Percentiles rank a stretch among this genome's conserved stretches.
These are phyloP conservation scores for Chlamydomonas sp. DNA, from an alignment of 139 green algal species.

Conservation along the genomic window DNA sequence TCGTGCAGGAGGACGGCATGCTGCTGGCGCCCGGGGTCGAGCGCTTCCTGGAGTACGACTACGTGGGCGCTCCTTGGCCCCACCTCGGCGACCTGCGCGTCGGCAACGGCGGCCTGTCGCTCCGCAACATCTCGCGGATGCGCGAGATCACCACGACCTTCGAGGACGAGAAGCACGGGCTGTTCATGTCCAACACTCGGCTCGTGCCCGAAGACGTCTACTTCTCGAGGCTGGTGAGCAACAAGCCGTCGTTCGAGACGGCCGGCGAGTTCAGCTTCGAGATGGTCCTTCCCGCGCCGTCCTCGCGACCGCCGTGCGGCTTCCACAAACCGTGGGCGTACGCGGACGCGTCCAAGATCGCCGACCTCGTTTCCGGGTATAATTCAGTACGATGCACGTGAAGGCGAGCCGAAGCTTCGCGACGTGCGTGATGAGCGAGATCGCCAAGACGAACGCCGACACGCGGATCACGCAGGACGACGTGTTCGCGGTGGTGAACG, in stretches of 20 bases:
- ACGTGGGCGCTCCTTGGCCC: background rate
- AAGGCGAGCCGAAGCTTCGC: too few relatives aligned
- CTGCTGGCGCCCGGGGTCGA: background rate
- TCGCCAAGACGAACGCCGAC: too few relatives aligned
- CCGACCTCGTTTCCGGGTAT: too few relatives aligned
- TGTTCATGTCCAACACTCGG: conserved; percentile 8
- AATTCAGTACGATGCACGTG: too few relatives aligned
- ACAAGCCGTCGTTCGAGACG: background rate
- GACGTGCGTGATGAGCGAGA: too few relatives aligned
- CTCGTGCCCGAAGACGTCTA: conserved; percentile 7
- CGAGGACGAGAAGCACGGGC: background rate
- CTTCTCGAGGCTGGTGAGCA: background rate
- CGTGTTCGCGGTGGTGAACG: too few relatives aligned
- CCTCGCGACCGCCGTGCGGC: background rate
- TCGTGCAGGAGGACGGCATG: conserved; percentile 13
- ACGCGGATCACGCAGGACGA: too few relatives aligned
- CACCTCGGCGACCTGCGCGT: background rate
- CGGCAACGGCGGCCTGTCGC: conserved; percentile 10
- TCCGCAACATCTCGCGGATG: background rate
- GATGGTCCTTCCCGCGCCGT: background rate
- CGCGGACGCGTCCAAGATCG: background rate
- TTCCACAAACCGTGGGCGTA: conserved; percentile 14
- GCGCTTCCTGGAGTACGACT: background rate
- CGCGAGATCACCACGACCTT: background rate
- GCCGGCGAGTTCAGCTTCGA: background rate